phyloP scores from a whole-genome alignment of 768 basidiomycete genomes.

The Pisolithus tinctorius region DNA sequence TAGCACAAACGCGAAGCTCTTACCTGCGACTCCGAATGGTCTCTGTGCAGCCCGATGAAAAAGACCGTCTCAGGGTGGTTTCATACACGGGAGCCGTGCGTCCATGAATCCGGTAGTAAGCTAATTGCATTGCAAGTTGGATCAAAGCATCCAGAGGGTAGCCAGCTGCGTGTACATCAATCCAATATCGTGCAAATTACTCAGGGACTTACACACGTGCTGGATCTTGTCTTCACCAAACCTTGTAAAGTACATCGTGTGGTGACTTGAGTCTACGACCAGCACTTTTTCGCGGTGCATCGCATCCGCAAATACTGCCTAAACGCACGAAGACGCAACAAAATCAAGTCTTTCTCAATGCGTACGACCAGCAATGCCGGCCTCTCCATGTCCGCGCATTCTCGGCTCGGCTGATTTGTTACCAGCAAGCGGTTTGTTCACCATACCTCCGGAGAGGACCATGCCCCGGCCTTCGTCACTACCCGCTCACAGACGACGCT shows the following conservation, averaged over 20 bases:
- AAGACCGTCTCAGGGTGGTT: conserved; percentile 82
- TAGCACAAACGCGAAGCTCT: conserved; percentile 56
- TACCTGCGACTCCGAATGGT: conserved; percentile 74
- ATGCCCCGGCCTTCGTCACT: conserved; percentile 32
- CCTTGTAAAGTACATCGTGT: conserved; percentile 72
- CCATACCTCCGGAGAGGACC: conserved; percentile 45
- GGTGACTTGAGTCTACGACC: conserved; percentile 75
- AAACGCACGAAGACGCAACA: conserved; percentile 56
- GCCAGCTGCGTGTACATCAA: conserved; percentile 30
- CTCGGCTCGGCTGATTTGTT: background rate
- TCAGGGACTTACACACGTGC: conserved; percentile 46
- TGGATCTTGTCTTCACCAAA: conserved; percentile 90
- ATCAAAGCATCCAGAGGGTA: conserved; percentile 77
- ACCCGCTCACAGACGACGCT: conserved; percentile 85
- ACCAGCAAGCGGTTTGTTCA: conserved; percentile 21
- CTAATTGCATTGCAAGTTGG: conserved; percentile 88
- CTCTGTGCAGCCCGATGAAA: conserved; percentile 87
- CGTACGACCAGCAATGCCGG: conserved; percentile 11
- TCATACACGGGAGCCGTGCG: conserved; percentile 88
- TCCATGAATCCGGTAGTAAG: conserved; percentile 77
- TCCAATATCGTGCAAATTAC: background rate
- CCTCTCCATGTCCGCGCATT: conserved; percentile 1
- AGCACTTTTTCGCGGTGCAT: conserved; percentile 48
- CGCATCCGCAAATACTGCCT: conserved; percentile 52
- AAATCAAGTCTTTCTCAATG: conserved; percentile 67